Percentiles rank a stretch among this genome's conserved stretches.
These are phyloP conservation scores for Mucor saturninus DNA, from an alignment of 371 early-diverging fungal genomes.

Conservation along the genomic window DNA sequence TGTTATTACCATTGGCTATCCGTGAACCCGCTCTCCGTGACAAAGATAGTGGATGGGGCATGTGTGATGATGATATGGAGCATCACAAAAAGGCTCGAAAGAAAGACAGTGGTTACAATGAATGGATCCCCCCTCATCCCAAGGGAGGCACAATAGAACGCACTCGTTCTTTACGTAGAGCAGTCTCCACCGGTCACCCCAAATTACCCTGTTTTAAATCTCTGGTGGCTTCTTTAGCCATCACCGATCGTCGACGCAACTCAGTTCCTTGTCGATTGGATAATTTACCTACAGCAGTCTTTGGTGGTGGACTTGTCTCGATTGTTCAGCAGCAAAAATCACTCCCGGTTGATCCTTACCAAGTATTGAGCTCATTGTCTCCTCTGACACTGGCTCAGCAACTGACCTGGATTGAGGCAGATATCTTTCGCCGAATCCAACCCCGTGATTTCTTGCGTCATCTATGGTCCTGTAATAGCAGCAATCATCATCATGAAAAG, in stretches of 20 bases:
- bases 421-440: constrained; percentile 48
- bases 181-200: constrained; percentile 2
- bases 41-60: constrained; percentile 40
- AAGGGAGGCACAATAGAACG: too few relatives aligned
- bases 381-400: constrained; percentile 62
- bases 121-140: background rate
- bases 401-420: constrained; percentile 62
- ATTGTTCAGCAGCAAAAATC: background rate
- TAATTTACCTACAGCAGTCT: background rate
- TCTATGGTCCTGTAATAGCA: constrained; percentile 35
- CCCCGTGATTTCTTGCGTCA: constrained; percentile 61
- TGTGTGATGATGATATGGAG: constrained; percentile 18
- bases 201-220: constrained; percentile 3
- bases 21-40: constrained; percentile 39
- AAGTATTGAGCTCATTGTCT: constrained; percentile 6
- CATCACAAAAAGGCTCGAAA: constrained; percentile 16
- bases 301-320: constrained; percentile 5
- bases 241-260: too few relatives aligned
- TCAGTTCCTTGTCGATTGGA: background rate
- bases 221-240: background rate
- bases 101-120: constrained; percentile 45
- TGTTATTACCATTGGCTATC: constrained; percentile 30
- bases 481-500: background rate
- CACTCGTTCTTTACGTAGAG: background rate
- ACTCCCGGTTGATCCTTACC: background rate